Conservation (phyloP, 495 filamentous ascomycete genomes). For the Aspergillus saccharolyticus region DNA sequence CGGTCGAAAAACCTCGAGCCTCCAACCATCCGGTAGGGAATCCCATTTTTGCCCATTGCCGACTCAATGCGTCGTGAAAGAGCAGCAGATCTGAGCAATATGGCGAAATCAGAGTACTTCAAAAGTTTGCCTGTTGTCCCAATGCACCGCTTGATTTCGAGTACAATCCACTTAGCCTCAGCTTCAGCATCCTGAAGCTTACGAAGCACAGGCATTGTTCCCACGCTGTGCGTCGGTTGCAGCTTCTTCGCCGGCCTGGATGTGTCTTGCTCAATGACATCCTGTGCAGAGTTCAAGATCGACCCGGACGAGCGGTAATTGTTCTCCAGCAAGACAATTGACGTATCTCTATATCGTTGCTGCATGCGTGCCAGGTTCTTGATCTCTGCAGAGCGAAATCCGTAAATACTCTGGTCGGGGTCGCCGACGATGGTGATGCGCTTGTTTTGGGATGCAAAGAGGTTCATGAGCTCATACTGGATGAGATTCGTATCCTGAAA, state of each 20-base stretch:
- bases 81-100: slow-evolving; percentile 78
- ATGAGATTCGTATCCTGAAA: slow-evolving; percentile 97
- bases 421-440: slow-evolving; percentile 94
- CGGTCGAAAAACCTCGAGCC: slow-evolving; percentile 91
- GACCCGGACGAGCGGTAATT: slow-evolving; percentile 92
- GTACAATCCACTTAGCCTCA: slow-evolving; percentile 86
- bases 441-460: slow-evolving; percentile 67
- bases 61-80: slow-evolving; percentile 82
- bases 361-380: slow-evolving; percentile 80
- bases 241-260: slow-evolving; percentile 73
- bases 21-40: slow-evolving; percentile 93
- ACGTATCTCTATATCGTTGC: slow-evolving; percentile 66
- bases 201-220: slow-evolving; percentile 79
- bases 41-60: slow-evolving; percentile 75
- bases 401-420: slow-evolving; percentile 97
- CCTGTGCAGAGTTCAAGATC: slow-evolving; percentile 77
- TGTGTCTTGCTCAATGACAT: slow-evolving; percentile 89
- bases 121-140: slow-evolving; percentile 69
- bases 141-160: slow-evolving; percentile 70
- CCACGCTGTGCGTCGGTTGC: slow-evolving; percentile 72
- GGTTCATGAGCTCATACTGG: slow-evolving; percentile 91
- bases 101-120: slow-evolving; percentile 72
- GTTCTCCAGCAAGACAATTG: slow-evolving; percentile 82
- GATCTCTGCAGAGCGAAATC: slow-evolving; percentile 95
- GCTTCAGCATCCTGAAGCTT: slow-evolving; percentile 63